Evolutionary conservation across 768 basidiomycete genomes (phyloP).

Genomic region (Auriscalpium orientale): DNA sequence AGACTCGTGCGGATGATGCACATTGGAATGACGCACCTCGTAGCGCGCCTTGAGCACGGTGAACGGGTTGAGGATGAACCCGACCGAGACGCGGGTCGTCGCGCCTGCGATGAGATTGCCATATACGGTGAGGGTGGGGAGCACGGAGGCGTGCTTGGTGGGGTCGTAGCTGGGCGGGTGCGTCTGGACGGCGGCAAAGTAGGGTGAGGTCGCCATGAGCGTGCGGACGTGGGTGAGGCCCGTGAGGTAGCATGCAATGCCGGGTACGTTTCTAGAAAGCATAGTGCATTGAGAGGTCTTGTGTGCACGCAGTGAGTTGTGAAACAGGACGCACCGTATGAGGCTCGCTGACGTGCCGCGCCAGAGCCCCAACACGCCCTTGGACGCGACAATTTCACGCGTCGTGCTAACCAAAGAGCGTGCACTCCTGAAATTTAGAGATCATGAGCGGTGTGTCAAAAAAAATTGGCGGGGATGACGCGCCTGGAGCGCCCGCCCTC

Average conservation of each 20-base stretch:
- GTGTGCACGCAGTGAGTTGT: not conserved
- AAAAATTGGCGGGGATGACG: not conserved
- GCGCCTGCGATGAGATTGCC: conserved; percentile 89
- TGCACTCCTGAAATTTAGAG: conserved; percentile 22
- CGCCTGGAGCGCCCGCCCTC: conserved; percentile 40
- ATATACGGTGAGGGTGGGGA: conserved; percentile 62
- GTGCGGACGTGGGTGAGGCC: conserved; percentile 75
- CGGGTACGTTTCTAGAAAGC: conserved; percentile 72
- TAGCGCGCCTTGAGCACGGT: conserved; percentile 88
- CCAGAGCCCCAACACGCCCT: conserved; percentile 77
- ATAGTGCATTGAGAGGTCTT: not conserved
- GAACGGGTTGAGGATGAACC: conserved; percentile 83
- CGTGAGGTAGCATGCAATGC: conserved; percentile 90
- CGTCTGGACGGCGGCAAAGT: conserved; percentile 42
- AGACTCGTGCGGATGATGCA: too few species aligned
- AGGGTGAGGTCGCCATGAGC: conserved; percentile 61
- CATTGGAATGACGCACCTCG: conserved; percentile 47
- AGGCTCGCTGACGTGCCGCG: conserved; percentile 81
- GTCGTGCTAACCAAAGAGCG: conserved; percentile 42
- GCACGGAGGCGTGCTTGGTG: conserved; percentile 36
- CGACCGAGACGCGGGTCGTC: conserved; percentile 69
- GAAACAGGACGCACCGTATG: conserved; percentile 40
- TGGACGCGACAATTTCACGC: conserved; percentile 48
- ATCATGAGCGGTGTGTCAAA: not conserved
- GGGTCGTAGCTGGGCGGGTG: conserved; percentile 1